Evolutionary conservation across 1,284 basidiomycete genomes (phyloP).

Genomic region (Fomitopsis pinicola): DNA sequence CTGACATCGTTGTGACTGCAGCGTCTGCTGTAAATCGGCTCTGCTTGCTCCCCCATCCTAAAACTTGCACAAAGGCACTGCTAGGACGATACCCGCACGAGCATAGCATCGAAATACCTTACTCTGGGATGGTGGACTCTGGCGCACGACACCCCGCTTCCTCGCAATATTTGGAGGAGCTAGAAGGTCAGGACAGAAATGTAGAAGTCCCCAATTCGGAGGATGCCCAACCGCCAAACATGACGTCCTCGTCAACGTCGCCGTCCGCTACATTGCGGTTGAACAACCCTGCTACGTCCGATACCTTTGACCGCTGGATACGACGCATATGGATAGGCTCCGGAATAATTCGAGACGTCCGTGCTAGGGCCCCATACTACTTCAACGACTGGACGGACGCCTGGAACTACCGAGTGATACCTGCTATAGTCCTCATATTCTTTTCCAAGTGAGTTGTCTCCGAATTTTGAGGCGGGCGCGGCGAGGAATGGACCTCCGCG

Average conservation of each 20-base stretch:
- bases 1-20: too few species aligned
- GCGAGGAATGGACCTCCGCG: neutral
- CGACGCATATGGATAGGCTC: constrained; percentile 39
- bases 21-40: too few species aligned
- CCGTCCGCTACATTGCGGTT: constrained; percentile 20
- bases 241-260: constrained; percentile 8
- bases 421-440: constrained; percentile 73
- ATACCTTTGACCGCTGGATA: constrained; percentile 9
- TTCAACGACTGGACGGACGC: constrained; percentile 84
- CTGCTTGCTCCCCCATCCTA: too few species aligned
- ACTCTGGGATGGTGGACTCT: neutral
- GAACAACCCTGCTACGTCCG: neutral
- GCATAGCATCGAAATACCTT: too few species aligned
- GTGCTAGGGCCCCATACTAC: constrained; percentile 78
- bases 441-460: constrained; percentile 63
- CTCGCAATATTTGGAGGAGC: neutral
- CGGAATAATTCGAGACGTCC: constrained; percentile 81
- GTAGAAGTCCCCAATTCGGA: neutral
- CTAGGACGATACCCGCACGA: too few species aligned
- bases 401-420: constrained; percentile 82
- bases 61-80: too few species aligned
- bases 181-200: neutral
- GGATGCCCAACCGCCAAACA: neutral
- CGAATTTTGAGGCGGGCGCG: neutral
- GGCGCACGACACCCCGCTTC: neutral